Evolutionary conservation across 805 yeast genomes (phyloP).

Genomic region (Kuraishia piskuri): DNA sequence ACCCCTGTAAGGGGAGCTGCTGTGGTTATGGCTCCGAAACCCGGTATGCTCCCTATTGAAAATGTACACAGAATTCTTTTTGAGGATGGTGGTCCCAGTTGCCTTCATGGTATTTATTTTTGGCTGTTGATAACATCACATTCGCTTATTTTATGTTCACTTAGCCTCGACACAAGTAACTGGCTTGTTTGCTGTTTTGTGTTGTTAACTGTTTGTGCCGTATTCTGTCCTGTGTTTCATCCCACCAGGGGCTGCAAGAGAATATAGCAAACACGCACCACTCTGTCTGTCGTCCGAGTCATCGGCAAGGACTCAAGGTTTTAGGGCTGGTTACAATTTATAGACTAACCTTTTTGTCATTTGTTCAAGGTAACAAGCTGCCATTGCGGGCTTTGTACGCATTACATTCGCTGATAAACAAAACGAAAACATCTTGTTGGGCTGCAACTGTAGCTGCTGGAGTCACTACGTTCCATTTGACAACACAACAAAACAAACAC

Average conservation of each 20-base stretch:
- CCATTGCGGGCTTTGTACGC: slow-evolving; percentile 1
- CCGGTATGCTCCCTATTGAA: not conserved
- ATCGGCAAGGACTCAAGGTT: too few relatives aligned
- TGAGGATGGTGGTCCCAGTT: not conserved
- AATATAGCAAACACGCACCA: not conserved
- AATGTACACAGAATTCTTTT: not conserved
- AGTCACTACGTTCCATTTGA: not conserved
- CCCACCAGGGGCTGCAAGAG: not conserved
- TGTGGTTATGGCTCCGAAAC: not conserved
- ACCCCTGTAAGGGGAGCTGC: not conserved
- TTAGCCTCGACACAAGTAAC: not conserved
- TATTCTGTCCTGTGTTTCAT: not conserved
- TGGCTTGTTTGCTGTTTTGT: not conserved
- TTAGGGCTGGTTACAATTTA: not conserved
- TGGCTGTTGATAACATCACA: not conserved
- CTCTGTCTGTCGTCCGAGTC: too few relatives aligned
- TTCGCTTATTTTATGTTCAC: not conserved
- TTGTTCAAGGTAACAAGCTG: not conserved
- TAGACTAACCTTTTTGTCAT: too few relatives aligned
- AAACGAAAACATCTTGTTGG: not conserved
- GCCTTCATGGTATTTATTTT: not conserved
- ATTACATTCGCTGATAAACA: not conserved
- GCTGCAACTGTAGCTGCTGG: not conserved
- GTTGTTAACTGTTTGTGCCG: not conserved
- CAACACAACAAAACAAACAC: not conserved